Conservation (phyloP, 139 green algal species). For the Coccomyxa sp. region DNA sequence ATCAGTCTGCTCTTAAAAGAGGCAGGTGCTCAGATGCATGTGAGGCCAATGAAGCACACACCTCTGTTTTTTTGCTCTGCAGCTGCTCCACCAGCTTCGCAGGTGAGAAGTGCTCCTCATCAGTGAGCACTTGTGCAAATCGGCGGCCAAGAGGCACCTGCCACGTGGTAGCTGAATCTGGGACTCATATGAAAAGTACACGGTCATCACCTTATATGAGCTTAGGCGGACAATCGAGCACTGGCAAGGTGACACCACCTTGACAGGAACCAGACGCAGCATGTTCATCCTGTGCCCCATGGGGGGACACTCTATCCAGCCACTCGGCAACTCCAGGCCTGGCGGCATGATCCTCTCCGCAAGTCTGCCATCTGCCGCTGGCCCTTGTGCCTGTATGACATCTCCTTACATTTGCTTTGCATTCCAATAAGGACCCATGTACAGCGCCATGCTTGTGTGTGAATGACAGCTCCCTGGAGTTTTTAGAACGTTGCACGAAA, state of each 20-base stretch:
- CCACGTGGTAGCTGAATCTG: not conserved
- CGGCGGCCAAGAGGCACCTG: slow-evolving; percentile 44
- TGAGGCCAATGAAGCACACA: not conserved
- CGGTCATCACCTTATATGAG: not conserved
- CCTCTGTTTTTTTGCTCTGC: slow-evolving; percentile 17
- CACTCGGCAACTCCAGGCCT: slow-evolving; percentile 29
- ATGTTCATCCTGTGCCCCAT: slow-evolving; percentile 21
- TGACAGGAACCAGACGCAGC: slow-evolving; percentile 51
- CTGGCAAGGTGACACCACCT: slow-evolving; percentile 25
- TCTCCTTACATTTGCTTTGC: too few species aligned
- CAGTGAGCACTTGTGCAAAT: slow-evolving; percentile 27
- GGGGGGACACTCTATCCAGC: slow-evolving; percentile 54
- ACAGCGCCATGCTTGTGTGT: too few species aligned
- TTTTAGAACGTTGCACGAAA: too few species aligned
- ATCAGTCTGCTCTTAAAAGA: not conserved
- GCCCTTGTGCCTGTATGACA: too few species aligned
- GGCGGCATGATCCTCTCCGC: not conserved
- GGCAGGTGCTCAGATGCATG: too few species aligned
- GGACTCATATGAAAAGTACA: not conserved
- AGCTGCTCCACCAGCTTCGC: slow-evolving; percentile 25
- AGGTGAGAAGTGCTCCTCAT: slow-evolving; percentile 35
- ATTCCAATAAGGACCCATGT: too few species aligned
- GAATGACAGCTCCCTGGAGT: too few species aligned
- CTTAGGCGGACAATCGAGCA: not conserved
- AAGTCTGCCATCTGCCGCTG: too few species aligned